Conservation (phyloP, 2,329 filamentous ascomycete species). For the Dothideomycetes sp. region DNA sequence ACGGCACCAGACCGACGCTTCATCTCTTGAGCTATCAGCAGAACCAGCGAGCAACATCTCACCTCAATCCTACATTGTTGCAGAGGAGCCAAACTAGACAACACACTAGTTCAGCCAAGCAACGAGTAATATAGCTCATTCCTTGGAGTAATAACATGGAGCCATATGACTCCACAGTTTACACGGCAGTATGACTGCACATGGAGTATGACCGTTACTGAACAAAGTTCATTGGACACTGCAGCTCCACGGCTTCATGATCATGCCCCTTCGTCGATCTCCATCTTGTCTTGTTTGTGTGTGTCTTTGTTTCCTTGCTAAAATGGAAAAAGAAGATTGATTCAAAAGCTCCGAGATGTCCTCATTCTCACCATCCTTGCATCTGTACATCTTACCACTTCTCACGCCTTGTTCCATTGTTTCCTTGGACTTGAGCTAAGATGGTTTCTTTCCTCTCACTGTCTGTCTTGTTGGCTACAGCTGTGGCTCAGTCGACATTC, state of each 20-base stretch:
- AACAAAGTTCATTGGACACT: slow-evolving; percentile 3
- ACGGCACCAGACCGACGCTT: no score
- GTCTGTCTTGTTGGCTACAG: not conserved
- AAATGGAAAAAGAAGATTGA: not conserved
- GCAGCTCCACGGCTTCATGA: slow-evolving; percentile 8
- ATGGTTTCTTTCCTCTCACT: slow-evolving; percentile 16
- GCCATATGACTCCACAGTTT: slow-evolving; percentile 10
- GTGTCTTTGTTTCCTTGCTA: not conserved
- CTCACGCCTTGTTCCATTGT: not conserved
- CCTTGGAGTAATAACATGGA: no score
- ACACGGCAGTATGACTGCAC: no score
- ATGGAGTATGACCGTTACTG: slow-evolving; percentile 11
- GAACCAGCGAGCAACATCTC: no score
- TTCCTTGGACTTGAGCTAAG: not conserved
- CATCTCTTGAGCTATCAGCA: no score
- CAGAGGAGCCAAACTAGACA: no score
- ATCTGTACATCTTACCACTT: not conserved
- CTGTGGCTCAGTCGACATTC: slow-evolving; percentile 43
- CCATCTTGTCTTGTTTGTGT: no score
- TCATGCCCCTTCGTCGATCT: slow-evolving; percentile 9
- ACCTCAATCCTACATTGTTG: no score
- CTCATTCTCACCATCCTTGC: not conserved
- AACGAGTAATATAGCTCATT: no score
- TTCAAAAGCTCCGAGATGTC: not conserved
- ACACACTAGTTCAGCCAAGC: no score